Evolutionary conservation across 768 basidiomycete species (phyloP).

Genomic region (Termitomyces sp.): DNA sequence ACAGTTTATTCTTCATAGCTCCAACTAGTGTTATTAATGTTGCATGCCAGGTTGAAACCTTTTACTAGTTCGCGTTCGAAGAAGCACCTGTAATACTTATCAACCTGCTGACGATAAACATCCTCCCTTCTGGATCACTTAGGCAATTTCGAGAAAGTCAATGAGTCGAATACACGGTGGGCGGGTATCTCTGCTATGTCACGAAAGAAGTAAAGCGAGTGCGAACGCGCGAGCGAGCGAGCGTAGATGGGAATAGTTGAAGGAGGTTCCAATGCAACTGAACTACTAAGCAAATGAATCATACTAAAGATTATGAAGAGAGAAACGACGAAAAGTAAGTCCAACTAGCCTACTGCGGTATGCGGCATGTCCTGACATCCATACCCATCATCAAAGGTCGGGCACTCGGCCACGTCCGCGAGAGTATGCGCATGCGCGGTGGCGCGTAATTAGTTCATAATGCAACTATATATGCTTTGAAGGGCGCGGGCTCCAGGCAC

Average conservation of each 20-base stretch:
- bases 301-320: neutral
- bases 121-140: neutral
- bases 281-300: slow-evolving; percentile 6
- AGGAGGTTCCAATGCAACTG: neutral
- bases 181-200: slow-evolving; percentile 5
- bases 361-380: neutral
- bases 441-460: neutral
- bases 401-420: slow-evolving; percentile 8
- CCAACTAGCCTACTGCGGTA: neutral
- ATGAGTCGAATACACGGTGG: slow-evolving; percentile 5
- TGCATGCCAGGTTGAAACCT: neutral
- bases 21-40: neutral
- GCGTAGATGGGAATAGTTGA: neutral
- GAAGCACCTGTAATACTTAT: neutral
- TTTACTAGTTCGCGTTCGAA: neutral
- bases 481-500: slow-evolving; percentile 2
- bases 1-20: too few species aligned
- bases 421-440: neutral
- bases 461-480: neutral
- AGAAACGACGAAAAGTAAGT: neutral
- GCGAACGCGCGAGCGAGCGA: neutral
- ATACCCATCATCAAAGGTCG: slow-evolving; percentile 4
- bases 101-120: neutral
- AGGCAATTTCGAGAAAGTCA: neutral
- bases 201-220: neutral